Evolutionary conservation across 129 eudicot genomes (phyloP).

Genomic region (Helianthus tuberosus): DNA sequence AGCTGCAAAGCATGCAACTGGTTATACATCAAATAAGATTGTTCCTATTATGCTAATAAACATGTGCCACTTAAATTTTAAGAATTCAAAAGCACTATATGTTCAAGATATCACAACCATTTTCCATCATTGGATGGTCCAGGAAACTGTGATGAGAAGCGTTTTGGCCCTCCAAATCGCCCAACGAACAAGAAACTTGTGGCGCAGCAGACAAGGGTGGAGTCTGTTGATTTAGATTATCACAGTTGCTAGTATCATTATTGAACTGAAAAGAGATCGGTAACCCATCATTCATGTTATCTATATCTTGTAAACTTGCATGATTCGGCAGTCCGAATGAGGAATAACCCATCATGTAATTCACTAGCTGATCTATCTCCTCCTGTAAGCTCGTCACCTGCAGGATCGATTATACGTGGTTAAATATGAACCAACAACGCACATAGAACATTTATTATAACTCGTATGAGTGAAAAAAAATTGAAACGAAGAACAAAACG

Average conservation of each 20-base stretch:
- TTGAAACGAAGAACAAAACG: too few relatives aligned
- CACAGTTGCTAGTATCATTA: background rate
- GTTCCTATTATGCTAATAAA: too few relatives aligned
- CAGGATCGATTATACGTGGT: background rate
- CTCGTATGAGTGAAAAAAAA: too few relatives aligned
- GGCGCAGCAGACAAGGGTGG: constrained; percentile 14
- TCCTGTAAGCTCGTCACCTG: constrained; percentile 78
- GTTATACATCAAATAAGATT: too few relatives aligned
- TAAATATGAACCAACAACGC: background rate
- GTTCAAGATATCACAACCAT: background rate
- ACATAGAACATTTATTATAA: background rate
- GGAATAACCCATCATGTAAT: constrained; percentile 40
- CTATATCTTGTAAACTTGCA: constrained; percentile 26
- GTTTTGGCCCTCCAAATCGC: constrained; percentile 27
- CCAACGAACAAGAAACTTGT: constrained; percentile 25
- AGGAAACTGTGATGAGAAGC: constrained; percentile 22
- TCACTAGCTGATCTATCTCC: constrained; percentile 65
- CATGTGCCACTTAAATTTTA: too few relatives aligned
- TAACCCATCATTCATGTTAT: constrained; percentile 26
- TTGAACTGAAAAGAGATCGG: constrained; percentile 24
- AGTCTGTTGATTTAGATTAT: constrained; percentile 32
- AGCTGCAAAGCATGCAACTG: too few relatives aligned
- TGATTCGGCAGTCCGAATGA: constrained; percentile 29
- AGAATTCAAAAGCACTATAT: background rate
- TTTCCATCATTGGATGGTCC: constrained; percentile 16